Evolutionary conservation across 2,329 filamentous ascomycete species (phyloP).

Genomic region (Arthroderma uncinatum): DNA sequence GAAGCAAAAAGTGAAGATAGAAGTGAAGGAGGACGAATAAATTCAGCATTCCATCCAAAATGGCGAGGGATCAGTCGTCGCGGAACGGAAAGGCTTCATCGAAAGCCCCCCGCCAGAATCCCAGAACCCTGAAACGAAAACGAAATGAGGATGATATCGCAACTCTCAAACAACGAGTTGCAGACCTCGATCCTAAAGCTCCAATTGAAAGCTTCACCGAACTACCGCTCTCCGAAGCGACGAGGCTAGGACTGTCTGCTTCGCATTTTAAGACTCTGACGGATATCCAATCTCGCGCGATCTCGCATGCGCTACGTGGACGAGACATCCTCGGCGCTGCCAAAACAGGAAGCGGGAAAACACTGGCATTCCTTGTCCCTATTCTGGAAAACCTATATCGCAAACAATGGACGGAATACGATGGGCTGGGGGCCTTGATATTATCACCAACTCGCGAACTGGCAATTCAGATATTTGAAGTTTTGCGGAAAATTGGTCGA

Average conservation of each 20-base stretch:
- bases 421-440: constrained; percentile 85
- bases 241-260: constrained; percentile 64
- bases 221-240: constrained; percentile 74
- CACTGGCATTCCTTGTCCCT: constrained; percentile 80
- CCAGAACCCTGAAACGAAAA: constrained; percentile 35
- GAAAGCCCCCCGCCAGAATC: constrained; percentile 20
- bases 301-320: constrained; percentile 75
- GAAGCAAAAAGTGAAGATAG: not conserved
- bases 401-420: constrained; percentile 75
- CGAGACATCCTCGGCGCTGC: constrained; percentile 85
- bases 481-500: constrained; percentile 77
- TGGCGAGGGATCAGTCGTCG: constrained; percentile 24
- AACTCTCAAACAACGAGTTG: constrained; percentile 33
- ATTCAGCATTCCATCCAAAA: constrained; percentile 11
- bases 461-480: constrained; percentile 93
- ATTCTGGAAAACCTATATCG: constrained; percentile 88
- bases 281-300: constrained; percentile 81
- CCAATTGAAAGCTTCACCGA: constrained; percentile 62
- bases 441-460: constrained; percentile 90
- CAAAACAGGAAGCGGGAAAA: constrained; percentile 93
- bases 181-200: constrained; percentile 35
- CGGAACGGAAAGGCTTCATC: constrained; percentile 18
- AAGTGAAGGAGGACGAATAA: constrained; percentile 8
- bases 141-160: constrained; percentile 36
- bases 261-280: constrained; percentile 86